Percentiles rank a stretch among this genome's conserved stretches.
phyloP scores from a whole-genome alignment of 441 rosid genomes.

The Pelargonium citronellum region DNA sequence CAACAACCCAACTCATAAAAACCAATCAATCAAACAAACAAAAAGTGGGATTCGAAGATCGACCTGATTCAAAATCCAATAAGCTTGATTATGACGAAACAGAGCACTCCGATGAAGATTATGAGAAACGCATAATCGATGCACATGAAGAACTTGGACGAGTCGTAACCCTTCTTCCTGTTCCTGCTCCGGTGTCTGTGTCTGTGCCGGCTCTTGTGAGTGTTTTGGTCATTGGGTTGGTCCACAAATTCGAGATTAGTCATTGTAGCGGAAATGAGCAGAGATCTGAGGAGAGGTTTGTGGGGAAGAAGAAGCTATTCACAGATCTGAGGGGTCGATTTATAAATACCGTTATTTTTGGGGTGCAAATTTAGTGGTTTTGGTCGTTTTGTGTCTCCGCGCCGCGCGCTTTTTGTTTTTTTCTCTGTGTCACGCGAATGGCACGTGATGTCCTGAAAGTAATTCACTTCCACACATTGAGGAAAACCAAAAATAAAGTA shows the following conservation, averaged over 20 bases:
- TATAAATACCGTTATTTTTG: background rate
- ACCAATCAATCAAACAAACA: background rate
- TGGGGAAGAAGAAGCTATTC: background rate
- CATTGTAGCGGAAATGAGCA: background rate
- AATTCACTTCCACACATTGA: too few relatives aligned
- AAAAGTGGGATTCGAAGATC: background rate
- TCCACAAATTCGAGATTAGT: background rate
- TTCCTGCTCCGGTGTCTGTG: background rate
- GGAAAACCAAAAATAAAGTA: too few relatives aligned
- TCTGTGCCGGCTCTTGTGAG: background rate
- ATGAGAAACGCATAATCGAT: background rate
- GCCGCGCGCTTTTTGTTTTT: too few relatives aligned
- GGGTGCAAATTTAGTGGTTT: too few relatives aligned
- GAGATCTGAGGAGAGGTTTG: background rate
- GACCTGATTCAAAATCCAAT: background rate
- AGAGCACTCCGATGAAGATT: background rate
- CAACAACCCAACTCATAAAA: background rate
- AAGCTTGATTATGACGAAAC: background rate
- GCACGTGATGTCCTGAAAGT: too few relatives aligned
- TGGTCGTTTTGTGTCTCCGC: too few relatives aligned
- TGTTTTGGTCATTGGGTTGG: background rate
- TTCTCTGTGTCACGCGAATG: too few relatives aligned
- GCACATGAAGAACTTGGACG: constrained; percentile 3
- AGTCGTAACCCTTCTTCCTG: background rate
- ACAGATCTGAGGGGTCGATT: background rate